These are phyloP conservation scores for Sarocladium oryzae DNA, from an alignment of 2,329 filamentous ascomycete species.

Conservation along the genomic window DNA sequence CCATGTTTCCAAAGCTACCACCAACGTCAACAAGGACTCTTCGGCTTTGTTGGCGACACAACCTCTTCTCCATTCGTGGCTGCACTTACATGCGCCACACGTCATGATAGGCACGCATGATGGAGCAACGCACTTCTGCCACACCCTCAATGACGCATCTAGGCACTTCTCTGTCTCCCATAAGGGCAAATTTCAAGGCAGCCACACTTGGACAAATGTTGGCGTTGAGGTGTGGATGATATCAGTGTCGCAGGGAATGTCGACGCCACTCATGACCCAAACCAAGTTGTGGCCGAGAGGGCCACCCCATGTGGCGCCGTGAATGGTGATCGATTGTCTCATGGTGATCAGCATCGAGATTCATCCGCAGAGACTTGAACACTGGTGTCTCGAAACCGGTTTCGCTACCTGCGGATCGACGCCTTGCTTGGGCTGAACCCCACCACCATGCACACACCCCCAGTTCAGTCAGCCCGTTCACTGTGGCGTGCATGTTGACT, in stretches of 20 bases:
- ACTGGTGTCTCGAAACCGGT: conserved; percentile 6
- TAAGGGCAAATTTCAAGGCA: conserved; percentile 5
- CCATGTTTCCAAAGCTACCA: conserved; percentile 1
- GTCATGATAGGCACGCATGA: conserved; percentile 4
- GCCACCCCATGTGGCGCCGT: not conserved
- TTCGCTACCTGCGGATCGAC: conserved; percentile 8
- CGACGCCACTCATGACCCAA: not conserved
- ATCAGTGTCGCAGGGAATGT: conserved; percentile 1
- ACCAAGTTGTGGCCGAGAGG: conserved; percentile 6
- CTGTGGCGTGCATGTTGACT: not conserved
- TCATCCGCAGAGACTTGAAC: not conserved
- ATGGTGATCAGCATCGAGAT: not conserved
- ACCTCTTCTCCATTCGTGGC: conserved; percentile 1
- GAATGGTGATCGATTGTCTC: conserved; percentile 4
- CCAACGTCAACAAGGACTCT: conserved; percentile 1
- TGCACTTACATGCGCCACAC: conserved; percentile 9
- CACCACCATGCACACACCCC: conserved; percentile 1
- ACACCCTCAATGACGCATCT: conserved; percentile 8
- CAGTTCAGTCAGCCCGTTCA: not conserved
- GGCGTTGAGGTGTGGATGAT: conserved; percentile 3
- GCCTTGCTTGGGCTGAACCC: not conserved
- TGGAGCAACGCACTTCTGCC: not conserved
- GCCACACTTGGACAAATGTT: conserved; percentile 1
- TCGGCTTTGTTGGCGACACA: not conserved
- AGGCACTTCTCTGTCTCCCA: not conserved